Base-by-base conservation (phyloP, 2,329 filamentous ascomycete genomes). In the Fonsecaea erecta region DNA sequence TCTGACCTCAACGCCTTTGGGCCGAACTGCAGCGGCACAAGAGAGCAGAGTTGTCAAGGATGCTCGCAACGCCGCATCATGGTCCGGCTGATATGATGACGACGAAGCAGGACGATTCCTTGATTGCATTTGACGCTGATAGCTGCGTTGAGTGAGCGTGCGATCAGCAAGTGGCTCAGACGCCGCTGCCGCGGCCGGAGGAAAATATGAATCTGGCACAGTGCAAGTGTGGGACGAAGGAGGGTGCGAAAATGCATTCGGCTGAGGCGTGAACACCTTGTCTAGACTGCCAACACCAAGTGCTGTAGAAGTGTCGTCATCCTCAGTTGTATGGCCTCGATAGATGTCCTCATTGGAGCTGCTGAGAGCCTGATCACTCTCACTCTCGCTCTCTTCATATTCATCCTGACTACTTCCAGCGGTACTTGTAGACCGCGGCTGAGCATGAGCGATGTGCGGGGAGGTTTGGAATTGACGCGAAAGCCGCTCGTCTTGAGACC, bases 21-120 rank as follows among this genome's bases (percentile, higher is more conserved):
- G 16, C 51, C 95, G 86, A 1, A 94, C 95, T 0, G 94, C 95
- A 2, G 93, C 93, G 0, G 93, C 94, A 73, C 92, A 96, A n/a
- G 94, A 97, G 12, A 99, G 86, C 12, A 99, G 84, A 0, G 95
- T 98, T 0, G 93, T 97, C n/a, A 99, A 84, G 55, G 92, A 97
- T 21, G 95, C 93, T 35, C 95, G 89, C 11, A 99, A 84, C 1
- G 93, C 95, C 32, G 93, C 95, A 73, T 99, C 95, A 72, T 98
- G 93, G 72, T 98, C 93, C 54, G 91, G 89, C 71, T 92, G 91
- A 72, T 91, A 87, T 2, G 87, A 86, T 9, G 85, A 84, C 43
- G 80, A 84, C 37, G 80, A 51, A 73, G 87, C 86, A 56, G 84
- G 81, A 11, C 60, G 69, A 21, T 63, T 51, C 35, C 66, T 24